These are phyloP conservation scores for Allium fistulosum DNA, from an alignment of 106 monocot species.

Conservation along the genomic window DNA sequence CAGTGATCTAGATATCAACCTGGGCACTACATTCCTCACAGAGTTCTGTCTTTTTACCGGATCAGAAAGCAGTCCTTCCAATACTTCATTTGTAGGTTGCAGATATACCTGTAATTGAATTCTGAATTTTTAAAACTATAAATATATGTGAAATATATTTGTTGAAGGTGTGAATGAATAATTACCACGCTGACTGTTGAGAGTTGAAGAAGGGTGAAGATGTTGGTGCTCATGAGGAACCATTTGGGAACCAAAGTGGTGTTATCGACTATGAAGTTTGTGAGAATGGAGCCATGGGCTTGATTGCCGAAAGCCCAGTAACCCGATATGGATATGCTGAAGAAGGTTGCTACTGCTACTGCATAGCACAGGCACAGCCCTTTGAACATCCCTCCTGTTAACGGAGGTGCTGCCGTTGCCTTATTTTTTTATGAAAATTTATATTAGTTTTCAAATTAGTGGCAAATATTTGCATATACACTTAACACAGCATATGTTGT, in stretches of 20 bases:
- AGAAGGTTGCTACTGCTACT: constrained; percentile 60
- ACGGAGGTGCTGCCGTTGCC: constrained; percentile 77
- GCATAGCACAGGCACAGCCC: constrained; percentile 81
- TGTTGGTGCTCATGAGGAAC: constrained; percentile 54
- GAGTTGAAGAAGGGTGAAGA: constrained; percentile 76
- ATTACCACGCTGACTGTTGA: constrained; percentile 77
- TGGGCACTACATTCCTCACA: constrained; percentile 56
- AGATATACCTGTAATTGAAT: constrained; percentile 52
- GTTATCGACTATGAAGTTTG: constrained; percentile 45
- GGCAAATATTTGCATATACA: neutral
- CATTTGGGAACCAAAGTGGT: constrained; percentile 41
- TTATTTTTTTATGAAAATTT: neutral
- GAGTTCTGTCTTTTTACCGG: constrained; percentile 54
- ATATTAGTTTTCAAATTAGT: too few species aligned
- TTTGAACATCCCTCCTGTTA: constrained; percentile 96
- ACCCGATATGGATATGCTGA: constrained; percentile 66
- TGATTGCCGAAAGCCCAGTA: constrained; percentile 91
- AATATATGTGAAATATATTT: too few species aligned
- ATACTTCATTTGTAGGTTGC: constrained; percentile 83
- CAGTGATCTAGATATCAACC: constrained; percentile 55
- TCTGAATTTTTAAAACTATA: neutral
- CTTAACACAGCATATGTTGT: too few species aligned
- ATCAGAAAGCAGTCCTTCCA: constrained; percentile 67
- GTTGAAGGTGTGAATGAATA: too few species aligned
- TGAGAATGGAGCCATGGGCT: constrained; percentile 47